Base-by-base conservation (phyloP, 2,329 filamentous ascomycete genomes). In the Daldinia sp. region DNA sequence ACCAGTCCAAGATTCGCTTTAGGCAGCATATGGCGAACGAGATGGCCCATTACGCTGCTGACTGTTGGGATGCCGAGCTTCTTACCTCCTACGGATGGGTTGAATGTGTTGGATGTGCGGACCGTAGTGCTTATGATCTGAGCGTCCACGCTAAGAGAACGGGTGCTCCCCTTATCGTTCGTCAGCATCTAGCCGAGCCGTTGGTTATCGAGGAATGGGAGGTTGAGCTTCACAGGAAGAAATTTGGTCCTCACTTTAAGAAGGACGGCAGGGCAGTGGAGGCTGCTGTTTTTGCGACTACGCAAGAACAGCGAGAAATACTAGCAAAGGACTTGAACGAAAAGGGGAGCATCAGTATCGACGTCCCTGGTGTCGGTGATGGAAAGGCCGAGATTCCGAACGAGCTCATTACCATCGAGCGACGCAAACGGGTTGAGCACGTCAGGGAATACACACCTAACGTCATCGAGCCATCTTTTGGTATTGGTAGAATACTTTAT, bases 1-100 rank as follows among this genome's bases (percentile, higher is more conserved):
- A 98, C 76, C 83, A 87, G 76, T 85, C 82, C 69, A 99, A 98
- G 83, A 86, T 98, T 71, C 91, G 95, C 55, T 98, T 98, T 85
- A 88, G 95, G 74, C 95, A 99, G 80, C 95, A 99, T 80, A 97
- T 99, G 94, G 70, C 64, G 5, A 67, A 67, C 30, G 64, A 67
- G 53, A 67, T 67, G 64, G 85, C 95, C 13, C 95, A 99, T 80
- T 99, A 99, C 76, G 95, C 95, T 47, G 86, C 89, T 58, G 95
- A 99, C 81, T 99, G 95, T 82, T 98, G 95, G 95, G 95, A 99
- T 78, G 94, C 93, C 11, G 95, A 99, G 78, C 82, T 99, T 57
- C 83, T 91, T 66, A 98, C 92, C 60, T 94, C 91, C 64, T 94
- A 94, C 73, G 95, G 95, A 76, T 99, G 95, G 95, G 92, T 98